These are phyloP conservation scores for Aspergillus indologenus DNA, from an alignment of 495 filamentous ascomycete genomes.

Conservation along the genomic window DNA sequence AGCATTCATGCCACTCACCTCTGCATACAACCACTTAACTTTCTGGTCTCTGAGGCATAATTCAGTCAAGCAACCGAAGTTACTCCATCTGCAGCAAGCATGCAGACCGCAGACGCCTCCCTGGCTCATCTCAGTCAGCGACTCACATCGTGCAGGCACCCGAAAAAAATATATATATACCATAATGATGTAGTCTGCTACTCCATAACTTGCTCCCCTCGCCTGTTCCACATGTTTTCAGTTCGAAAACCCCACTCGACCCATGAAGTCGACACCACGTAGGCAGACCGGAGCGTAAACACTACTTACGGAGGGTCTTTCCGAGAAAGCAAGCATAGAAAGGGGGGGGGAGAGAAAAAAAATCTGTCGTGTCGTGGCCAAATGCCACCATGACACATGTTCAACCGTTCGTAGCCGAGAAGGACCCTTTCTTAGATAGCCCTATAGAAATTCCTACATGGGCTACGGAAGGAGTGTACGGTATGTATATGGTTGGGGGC, in stretches of 20 bases:
- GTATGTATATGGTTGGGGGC: too few relatives aligned
- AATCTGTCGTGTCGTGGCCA: background rate
- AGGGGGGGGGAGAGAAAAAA: background rate
- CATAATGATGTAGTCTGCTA: background rate
- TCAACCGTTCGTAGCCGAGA: background rate
- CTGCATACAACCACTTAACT: background rate
- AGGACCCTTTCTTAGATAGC: background rate
- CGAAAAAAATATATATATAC: background rate
- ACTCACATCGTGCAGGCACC: background rate
- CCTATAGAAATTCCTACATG: background rate
- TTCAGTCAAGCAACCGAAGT: background rate
- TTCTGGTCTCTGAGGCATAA: background rate
- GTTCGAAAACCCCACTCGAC: background rate
- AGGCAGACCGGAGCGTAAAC: background rate
- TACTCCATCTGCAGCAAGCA: background rate
- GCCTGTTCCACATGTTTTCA: too few relatives aligned
- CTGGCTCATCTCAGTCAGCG: background rate
- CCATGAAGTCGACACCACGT: background rate
- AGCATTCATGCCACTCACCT: background rate
- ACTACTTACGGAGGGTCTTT: background rate
- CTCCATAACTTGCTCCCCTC: too few relatives aligned
- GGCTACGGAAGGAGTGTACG: too few relatives aligned
- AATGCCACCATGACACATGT: conserved; percentile 6
- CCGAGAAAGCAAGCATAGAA: background rate
- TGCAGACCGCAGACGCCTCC: background rate